phyloP scores from a whole-genome alignment of 2,329 filamentous ascomycete genomes.

The Talaromyces sp. region DNA sequence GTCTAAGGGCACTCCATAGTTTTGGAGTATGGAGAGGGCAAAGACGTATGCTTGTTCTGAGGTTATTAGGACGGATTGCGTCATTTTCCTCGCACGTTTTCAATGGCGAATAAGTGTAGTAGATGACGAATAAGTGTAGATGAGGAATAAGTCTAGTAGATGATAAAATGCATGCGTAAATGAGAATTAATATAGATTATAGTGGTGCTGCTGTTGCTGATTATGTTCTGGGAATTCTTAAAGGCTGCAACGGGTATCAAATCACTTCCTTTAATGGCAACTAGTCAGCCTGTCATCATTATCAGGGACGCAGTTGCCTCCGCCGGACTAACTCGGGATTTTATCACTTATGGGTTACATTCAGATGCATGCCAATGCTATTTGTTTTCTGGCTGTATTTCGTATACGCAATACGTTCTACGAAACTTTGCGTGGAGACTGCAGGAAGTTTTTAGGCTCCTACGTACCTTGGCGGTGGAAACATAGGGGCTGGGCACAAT shows the following conservation, averaged over 20 bases:
- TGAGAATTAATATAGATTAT: neutral
- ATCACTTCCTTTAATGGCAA: neutral
- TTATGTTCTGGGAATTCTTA: neutral
- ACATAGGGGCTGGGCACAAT: neutral
- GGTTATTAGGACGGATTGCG: neutral
- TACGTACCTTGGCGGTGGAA: neutral
- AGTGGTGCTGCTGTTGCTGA: neutral
- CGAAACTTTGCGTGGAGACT: neutral
- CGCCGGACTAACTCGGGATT: neutral
- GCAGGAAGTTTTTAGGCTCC: neutral
- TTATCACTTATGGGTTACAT: neutral
- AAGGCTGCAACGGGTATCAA: neutral
- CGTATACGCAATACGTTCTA: neutral
- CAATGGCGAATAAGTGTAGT: too few relatives aligned
- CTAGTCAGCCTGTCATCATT: neutral
- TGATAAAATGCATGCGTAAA: neutral
- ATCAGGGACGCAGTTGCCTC: neutral
- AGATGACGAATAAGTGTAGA: too few relatives aligned
- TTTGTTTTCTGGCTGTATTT: neutral
- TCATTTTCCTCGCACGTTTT: neutral
- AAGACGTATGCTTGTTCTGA: neutral
- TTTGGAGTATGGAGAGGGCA: neutral
- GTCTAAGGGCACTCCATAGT: neutral
- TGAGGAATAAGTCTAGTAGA: neutral
- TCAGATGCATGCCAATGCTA: neutral